Evolutionary conservation across 805 yeast genomes (phyloP), one percentile per base, ranked within the genome.

Genomic region (Maudiozyma saulgeensis): DNA sequence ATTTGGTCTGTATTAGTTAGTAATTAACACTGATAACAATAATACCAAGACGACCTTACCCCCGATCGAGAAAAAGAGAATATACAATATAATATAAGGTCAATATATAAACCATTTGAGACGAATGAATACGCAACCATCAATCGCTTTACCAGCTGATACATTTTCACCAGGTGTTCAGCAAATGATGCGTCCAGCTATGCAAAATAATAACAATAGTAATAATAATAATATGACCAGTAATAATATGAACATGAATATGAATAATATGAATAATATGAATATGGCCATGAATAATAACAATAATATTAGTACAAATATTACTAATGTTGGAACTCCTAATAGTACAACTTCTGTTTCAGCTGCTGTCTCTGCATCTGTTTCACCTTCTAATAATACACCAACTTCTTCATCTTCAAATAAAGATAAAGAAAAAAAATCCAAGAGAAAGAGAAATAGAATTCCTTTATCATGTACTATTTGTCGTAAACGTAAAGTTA

Each of bases 401-500:
- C 4, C 23, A 21, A 21, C 23, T 21, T 21, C 16, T n/a, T 16
- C 21, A 26, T 38, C 12, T 45, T 13, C 19, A 8, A 16, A 9
- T 35, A 35, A 35, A n/a, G 18, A 35, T 15, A 40, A 31, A 16
- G 41, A 41, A 1, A 41, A 50, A n/a, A 62, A 61, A 49, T 40
- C 51, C 6, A 67, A 62, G 47, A 62, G 72, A 50, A 72, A 67
- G 52, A 66, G 80, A 54, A 75, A 76, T 58, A 68, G 80, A 56
- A 72, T 71, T 4, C 75, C 79, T 4, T 64, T 75, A 43, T 69
- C 74, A 51, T 72, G 76, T 52, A 70, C 75, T 0, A 71, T 70
- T 42, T 77, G 81, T 56, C 68, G 78, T 50, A 67, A 72, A 56
- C 62, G 78, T 48, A 77, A 77, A 53, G 78, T 77, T 15, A 75